Evolutionary conservation across 306 rosid species (phyloP), one percentile per base, ranked within the genome.

Genomic region (Lathyrus aphaca): DNA sequence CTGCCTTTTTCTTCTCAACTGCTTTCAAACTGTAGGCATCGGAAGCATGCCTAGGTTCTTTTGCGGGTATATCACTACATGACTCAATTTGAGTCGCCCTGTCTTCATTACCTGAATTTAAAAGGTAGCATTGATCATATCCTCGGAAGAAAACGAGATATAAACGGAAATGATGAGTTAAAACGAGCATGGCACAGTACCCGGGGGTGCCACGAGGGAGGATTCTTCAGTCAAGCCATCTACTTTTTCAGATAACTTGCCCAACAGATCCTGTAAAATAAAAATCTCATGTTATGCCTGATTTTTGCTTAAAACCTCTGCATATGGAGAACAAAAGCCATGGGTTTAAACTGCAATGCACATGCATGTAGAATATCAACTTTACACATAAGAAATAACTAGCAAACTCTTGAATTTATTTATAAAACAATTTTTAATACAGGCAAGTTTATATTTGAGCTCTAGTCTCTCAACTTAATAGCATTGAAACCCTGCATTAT

Each of bases 1-100:
- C 40, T 54, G 68, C 78, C 77, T 73, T 83, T 82, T 81, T 85
- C 83, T 59, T 86, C 77, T 74, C 86, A 53, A n/a, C 64, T 15
- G 74, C 79, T 71, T 77, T 82, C 70, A 25, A 74, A 59, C 71
- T 72, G 58, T 84, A 74, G 29, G 53, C 42, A 9, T 62, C 35
- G 21, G 45, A 58, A 69, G 53, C 75, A 74, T 13, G 42, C 42
- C 42, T 50, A 58, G 67, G 64, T 61, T 80, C 86, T 43, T 82
- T 82, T 45, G 19, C 48, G 50, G 72, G 70, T 13, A 55, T 17
- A 16, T 48, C 74, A 57, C 57, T 71, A 74, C 2, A 62, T 25
- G 44, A 63, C 73, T 83, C 77, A 15, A 65, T 54, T 51, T 43
- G 49, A 54, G 30, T 32, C 16, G 15, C 70, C 75, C 75, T 19